Conservation (phyloP, 345 rosid species). For the Erucastrum elatum region DNA sequence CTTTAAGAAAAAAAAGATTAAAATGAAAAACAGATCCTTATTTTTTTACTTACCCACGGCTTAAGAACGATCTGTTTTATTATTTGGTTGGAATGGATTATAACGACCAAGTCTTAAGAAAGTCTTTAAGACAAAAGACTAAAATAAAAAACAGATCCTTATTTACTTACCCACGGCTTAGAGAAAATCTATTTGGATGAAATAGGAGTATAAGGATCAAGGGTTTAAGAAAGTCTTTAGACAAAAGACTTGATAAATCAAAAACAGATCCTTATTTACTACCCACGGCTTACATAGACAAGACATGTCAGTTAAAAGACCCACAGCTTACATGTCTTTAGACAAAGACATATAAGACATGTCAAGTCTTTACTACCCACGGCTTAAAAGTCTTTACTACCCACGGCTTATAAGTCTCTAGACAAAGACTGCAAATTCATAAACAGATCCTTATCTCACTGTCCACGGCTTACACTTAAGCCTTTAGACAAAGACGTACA, state of each 20-base stretch:
- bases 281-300: background rate
- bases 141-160: background rate
- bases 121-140: background rate
- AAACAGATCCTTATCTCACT: too few relatives aligned
- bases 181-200: background rate
- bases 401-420: too few relatives aligned
- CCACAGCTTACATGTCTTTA: too few relatives aligned
- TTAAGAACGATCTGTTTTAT: background rate
- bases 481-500: too few relatives aligned
- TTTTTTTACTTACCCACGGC: background rate
- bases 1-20: background rate
- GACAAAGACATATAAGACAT: too few relatives aligned
- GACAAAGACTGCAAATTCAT: too few relatives aligned
- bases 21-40: background rate
- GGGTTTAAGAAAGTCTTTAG: background rate
- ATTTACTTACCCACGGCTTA: background rate
- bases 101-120: background rate
- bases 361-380: too few relatives aligned
- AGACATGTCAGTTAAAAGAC: too few relatives aligned
- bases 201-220: background rate
- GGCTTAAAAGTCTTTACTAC: too few relatives aligned
- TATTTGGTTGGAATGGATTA: background rate
- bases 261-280: background rate
- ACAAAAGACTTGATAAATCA: background rate
- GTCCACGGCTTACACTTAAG: too few relatives aligned